Percentiles rank a stretch among this genome's conserved stretches.
phyloP scores from a whole-genome alignment of 2,329 filamentous ascomycete species.

The Alternaria alternata region DNA sequence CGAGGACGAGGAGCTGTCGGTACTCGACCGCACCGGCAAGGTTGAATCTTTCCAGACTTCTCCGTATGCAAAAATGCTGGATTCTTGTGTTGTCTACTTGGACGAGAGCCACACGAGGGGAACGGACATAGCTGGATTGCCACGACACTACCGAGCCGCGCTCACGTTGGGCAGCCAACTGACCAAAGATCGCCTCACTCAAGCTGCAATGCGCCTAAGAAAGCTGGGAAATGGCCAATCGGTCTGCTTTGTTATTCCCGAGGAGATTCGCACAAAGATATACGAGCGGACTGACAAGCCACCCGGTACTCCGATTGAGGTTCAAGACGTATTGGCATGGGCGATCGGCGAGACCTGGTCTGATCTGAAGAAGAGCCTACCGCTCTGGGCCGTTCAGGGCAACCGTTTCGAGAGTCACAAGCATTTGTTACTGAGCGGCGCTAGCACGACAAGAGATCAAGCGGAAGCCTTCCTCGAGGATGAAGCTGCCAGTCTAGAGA shows the following conservation, averaged over 20 bases:
- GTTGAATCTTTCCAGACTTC: conserved; percentile 65
- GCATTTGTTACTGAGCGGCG: conserved; percentile 45
- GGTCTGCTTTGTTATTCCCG: conserved; percentile 66
- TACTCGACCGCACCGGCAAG: conserved; percentile 59
- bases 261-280: conserved; percentile 68
- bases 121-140: conserved; percentile 69
- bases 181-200: conserved; percentile 73
- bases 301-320: conserved; percentile 47
- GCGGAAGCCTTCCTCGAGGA: conserved; percentile 62
- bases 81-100: conserved; percentile 70
- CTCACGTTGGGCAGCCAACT: conserved; percentile 72
- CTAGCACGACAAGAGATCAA: conserved; percentile 25
- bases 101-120: conserved; percentile 76
- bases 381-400: conserved; percentile 70
- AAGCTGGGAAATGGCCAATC: conserved; percentile 73
- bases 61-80: conserved; percentile 64
- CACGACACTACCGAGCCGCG: conserved; percentile 65
- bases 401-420: conserved; percentile 57
- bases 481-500: conserved; percentile 62
- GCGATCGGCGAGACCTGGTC: conserved; percentile 65
- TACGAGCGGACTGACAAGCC: conserved; percentile 24
- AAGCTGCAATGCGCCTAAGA: conserved; percentile 64
- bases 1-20: conserved; percentile 62
- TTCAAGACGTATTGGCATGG: conserved; percentile 68
- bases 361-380: conserved; percentile 60